phyloP scores from a whole-genome alignment of 2,329 filamentous ascomycete species.

The Alternaria sp. region DNA sequence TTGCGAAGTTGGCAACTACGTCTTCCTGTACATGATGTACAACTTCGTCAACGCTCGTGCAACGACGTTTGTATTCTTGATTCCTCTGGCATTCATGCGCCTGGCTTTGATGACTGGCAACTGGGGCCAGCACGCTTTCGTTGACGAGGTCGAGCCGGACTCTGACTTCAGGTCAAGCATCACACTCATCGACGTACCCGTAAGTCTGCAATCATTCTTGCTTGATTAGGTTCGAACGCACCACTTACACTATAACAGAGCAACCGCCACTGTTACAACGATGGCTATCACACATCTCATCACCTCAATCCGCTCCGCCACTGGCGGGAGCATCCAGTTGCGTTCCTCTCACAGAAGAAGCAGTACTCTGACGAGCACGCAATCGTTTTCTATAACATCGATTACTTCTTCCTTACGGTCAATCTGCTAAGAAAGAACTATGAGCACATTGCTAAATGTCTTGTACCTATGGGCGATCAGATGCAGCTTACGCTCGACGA shows the following conservation, averaged over 20 bases:
- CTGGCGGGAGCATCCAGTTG: slow-evolving; percentile 80
- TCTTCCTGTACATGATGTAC: slow-evolving; percentile 61
- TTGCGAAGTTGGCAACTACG: slow-evolving; percentile 66
- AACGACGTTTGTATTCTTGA: slow-evolving; percentile 69
- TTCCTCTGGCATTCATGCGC: slow-evolving; percentile 72
- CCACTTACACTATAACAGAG: slow-evolving; percentile 59
- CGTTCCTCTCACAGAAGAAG: slow-evolving; percentile 74
- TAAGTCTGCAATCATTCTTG: slow-evolving; percentile 55
- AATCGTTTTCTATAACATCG: slow-evolving; percentile 81
- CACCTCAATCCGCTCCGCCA: slow-evolving; percentile 80
- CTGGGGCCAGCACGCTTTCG: slow-evolving; percentile 84
- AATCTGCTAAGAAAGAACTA: slow-evolving; percentile 76
- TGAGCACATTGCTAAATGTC: slow-evolving; percentile 69
- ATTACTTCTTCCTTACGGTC: slow-evolving; percentile 79
- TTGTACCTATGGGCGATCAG: slow-evolving; percentile 79
- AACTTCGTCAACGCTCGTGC: slow-evolving; percentile 60
- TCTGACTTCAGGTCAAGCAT: slow-evolving; percentile 83
- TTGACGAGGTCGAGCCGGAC: slow-evolving; percentile 76
- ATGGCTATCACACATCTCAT: slow-evolving; percentile 83
- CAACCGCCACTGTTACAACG: slow-evolving; percentile 84
- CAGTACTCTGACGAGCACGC: slow-evolving; percentile 72
- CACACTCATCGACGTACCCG: slow-evolving; percentile 78
- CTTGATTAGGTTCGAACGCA: fast-evolving
- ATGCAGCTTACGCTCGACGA: slow-evolving; percentile 71
- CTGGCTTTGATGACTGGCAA: slow-evolving; percentile 82